Conservation (phyloP, 257 asterid species). For the Galeopsis tetrahit region DNA sequence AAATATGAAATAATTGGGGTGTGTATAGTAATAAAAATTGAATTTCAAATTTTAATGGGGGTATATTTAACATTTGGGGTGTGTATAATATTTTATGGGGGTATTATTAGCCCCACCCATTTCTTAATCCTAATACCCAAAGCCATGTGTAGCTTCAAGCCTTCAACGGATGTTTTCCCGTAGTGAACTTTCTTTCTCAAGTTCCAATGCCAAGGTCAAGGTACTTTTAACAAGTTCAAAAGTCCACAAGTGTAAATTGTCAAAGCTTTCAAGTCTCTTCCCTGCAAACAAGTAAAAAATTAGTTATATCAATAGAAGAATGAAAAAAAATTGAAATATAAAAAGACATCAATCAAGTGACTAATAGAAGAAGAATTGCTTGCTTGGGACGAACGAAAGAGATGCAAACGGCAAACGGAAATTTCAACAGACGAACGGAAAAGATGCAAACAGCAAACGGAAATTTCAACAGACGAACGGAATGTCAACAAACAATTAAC, state of each 20-base stretch:
- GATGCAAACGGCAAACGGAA: not conserved
- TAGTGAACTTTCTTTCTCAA: not conserved
- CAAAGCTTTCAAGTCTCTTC: slow-evolving; percentile 23
- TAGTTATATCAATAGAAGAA: not conserved
- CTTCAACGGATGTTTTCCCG: too few relatives aligned
- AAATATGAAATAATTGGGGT: too few relatives aligned
- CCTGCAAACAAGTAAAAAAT: slow-evolving; percentile 7
- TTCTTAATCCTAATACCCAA: too few relatives aligned
- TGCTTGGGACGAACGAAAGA: slow-evolving; percentile 10
- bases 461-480: not conserved
- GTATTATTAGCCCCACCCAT: too few relatives aligned
- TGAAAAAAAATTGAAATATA: not conserved
- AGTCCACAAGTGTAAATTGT: not conserved
- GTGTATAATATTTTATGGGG: too few relatives aligned
- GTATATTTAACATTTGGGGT: too few relatives aligned
- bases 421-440: not conserved
- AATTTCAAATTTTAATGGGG: too few relatives aligned
- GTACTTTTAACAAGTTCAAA: not conserved
- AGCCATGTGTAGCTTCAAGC: too few relatives aligned
- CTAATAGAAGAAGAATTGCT: slow-evolving; percentile 12
- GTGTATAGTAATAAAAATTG: too few relatives aligned
- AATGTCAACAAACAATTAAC: not conserved
- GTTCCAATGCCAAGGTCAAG: slow-evolving; percentile 21
- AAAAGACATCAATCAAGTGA: not conserved
- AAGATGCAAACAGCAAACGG: slow-evolving; percentile 17